A percentile compares a stretch with the other conserved stretches of the same genome.
These are phyloP conservation scores for Mycena belliarum DNA, from an alignment of 768 basidiomycete species.

Conservation along the genomic window DNA sequence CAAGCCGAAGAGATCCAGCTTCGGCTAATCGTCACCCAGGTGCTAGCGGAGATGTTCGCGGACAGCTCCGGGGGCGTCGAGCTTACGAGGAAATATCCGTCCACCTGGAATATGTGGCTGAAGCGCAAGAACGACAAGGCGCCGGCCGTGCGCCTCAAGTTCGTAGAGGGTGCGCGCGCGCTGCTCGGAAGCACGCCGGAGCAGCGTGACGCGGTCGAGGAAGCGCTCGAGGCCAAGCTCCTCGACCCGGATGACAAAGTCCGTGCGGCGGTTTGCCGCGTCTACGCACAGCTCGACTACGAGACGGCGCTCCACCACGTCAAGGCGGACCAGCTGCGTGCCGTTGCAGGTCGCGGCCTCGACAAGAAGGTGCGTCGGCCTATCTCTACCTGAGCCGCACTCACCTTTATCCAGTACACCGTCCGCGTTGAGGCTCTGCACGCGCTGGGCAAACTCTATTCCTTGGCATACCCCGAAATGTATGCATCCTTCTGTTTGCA, in stretches of 20 bases:
- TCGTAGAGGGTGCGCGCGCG: constrained; percentile 68
- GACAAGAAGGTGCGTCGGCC: constrained; percentile 76
- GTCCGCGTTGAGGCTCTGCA: constrained; percentile 79
- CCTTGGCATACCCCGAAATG: constrained; percentile 88
- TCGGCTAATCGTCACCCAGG: constrained; percentile 80
- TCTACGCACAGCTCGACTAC: constrained; percentile 85
- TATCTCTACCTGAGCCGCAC: not conserved
- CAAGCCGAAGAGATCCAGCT: constrained; percentile 71
- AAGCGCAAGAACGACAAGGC: constrained; percentile 76
- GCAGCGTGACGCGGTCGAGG: constrained; percentile 69
- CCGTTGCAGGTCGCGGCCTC: constrained; percentile 67
- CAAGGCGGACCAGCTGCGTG: constrained; percentile 57
- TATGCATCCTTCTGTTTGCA: constrained; percentile 40
- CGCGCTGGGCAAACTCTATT: constrained; percentile 76
- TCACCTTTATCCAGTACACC: constrained; percentile 36
- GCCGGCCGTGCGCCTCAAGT: constrained; percentile 68
- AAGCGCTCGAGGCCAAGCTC: constrained; percentile 63
- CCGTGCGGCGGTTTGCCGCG: constrained; percentile 78
- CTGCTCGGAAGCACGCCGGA: constrained; percentile 70
- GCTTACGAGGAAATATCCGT: constrained; percentile 75
- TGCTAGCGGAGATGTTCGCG: constrained; percentile 88
- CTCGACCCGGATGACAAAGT: constrained; percentile 91
- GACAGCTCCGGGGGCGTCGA: constrained; percentile 68
- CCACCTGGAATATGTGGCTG: constrained; percentile 86
- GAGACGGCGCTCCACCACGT: constrained; percentile 88